These are phyloP conservation scores for Phaeosphaeriaceae sp. DNA, from an alignment of 2,329 filamentous ascomycete species.

Conservation along the genomic window DNA sequence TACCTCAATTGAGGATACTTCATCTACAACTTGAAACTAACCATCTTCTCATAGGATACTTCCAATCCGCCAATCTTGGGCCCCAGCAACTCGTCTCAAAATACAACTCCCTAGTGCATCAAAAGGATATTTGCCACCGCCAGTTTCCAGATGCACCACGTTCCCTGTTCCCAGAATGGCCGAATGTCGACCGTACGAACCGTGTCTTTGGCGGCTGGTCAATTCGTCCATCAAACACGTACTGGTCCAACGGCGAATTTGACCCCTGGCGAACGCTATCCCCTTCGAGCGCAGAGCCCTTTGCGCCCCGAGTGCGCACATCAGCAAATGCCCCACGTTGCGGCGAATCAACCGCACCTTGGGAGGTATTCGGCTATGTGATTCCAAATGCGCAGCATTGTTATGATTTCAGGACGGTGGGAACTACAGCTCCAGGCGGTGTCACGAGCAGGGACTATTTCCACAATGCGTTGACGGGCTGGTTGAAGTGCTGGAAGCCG, in stretches of 20 bases:
- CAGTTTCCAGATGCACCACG: constrained; percentile 55
- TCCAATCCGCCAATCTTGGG: constrained; percentile 58
- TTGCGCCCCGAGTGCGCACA: constrained; percentile 49
- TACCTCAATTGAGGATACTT: background rate
- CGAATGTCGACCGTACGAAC: constrained; percentile 51
- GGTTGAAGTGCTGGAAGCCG: constrained; percentile 54
- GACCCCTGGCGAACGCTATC: constrained; percentile 61
- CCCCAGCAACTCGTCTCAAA: constrained; percentile 55
- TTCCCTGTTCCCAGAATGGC: constrained; percentile 51
- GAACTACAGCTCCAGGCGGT: constrained; percentile 35
- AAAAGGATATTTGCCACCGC: constrained; percentile 55
- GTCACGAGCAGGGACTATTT: constrained; percentile 48
- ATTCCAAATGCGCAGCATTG: constrained; percentile 56
- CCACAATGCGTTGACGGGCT: constrained; percentile 51
- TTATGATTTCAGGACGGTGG: constrained; percentile 53
- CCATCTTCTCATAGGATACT: constrained; percentile 45
- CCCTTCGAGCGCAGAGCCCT: constrained; percentile 50
- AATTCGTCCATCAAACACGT: constrained; percentile 59
- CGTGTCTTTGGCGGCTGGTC: constrained; percentile 57
- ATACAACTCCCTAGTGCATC: constrained; percentile 54
- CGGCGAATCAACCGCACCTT: constrained; percentile 29
- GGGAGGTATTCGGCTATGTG: constrained; percentile 57
- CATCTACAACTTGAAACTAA: background rate
- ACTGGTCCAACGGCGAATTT: constrained; percentile 58
- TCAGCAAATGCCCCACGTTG: constrained; percentile 54